Evolutionary conservation across 352 stramenopile species (phyloP), one percentile per base, ranked within the genome.

Genomic region (Phytophthora constricta): DNA sequence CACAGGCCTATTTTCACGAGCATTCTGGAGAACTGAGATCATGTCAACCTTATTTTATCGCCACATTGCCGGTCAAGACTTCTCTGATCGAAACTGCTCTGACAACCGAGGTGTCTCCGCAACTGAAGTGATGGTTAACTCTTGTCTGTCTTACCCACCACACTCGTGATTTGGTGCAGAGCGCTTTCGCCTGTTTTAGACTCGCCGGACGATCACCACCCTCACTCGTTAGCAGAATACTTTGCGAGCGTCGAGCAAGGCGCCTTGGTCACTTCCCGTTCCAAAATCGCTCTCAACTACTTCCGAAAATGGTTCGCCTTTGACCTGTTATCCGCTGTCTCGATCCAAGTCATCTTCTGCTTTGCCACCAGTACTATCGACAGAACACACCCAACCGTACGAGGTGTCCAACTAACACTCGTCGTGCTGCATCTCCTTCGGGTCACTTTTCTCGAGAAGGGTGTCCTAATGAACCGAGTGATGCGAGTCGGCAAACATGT

Each of bases 401-500:
- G 33, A 46, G 20, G 20, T 4, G 31, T 53, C 5, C 42, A 62
- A 20, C 42, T 39, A 3, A 37, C 55, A 3, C 46, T 83, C 17
- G 54, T 83, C 16, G 19, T 77, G 1, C 20, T 73, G 13, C 45
- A 58, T 3, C 16, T 77, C 16, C 2, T 60, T 23, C 46, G 65
- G 25, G 22, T 55, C 5, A 41, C 43, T 2, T 28, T 71, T 39
- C 11, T 65, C n/a, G 33, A 70, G 28, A 25, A 70, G 58, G 34
- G 47, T 34, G 17, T 64, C 43, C 8, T 68, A 10, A 3, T 63
- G 0, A 61, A 20, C n/a, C 52, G 61, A n/a, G 19, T 68, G n/a
- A 27, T 60, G 52, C 27, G 79, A 63, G 26, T 80, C 60, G 52
- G 56, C 56, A 58, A 48, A 39, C 27, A 57, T 55, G 5, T 74